Conservation (phyloP, 2,329 filamentous ascomycete species). For the Lachnellula arida region DNA sequence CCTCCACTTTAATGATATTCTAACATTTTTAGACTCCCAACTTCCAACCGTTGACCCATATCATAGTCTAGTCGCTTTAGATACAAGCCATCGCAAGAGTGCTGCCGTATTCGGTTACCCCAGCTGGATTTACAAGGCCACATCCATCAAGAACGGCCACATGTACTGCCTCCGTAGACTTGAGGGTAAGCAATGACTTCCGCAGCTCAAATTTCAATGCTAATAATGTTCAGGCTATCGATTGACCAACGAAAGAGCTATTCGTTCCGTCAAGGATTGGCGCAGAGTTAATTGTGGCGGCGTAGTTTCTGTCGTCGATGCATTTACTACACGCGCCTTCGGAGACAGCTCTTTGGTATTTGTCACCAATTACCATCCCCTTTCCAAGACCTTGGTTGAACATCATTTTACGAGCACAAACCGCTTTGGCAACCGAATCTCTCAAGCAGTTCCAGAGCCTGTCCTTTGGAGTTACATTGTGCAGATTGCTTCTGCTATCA, state of each 20-base stretch:
- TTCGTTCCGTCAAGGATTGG: conserved; percentile 83
- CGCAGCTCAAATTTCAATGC: conserved; percentile 3
- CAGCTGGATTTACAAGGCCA: conserved; percentile 94
- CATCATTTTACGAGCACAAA: conserved; percentile 55
- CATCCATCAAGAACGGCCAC: conserved; percentile 80
- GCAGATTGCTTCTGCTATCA: conserved; percentile 84
- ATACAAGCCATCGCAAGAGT: conserved; percentile 75
- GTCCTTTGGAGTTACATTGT: conserved; percentile 88
- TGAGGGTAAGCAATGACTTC: conserved; percentile 53
- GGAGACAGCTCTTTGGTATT: conserved; percentile 93
- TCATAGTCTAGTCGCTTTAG: conserved; percentile 85
- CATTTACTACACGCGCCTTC: conserved; percentile 89
- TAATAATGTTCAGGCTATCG: conserved; percentile 58
- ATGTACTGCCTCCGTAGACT: conserved; percentile 84
- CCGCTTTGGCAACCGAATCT: conserved; percentile 35
- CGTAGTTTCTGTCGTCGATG: conserved; percentile 83
- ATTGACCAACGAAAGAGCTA: conserved; percentile 82
- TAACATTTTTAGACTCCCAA: conserved; percentile 50
- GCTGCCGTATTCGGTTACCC: conserved; percentile 77
- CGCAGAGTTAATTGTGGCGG: conserved; percentile 76
- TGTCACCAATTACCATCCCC: conserved; percentile 87
- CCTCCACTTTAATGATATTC: neutral
- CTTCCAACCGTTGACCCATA: conserved; percentile 81
- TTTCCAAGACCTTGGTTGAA: conserved; percentile 85
- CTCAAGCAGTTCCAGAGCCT: conserved; percentile 56